Percentiles rank a stretch among this genome's conserved stretches.
phyloP scores from a whole-genome alignment of 345 rosid species.

The Populus deltoides region DNA sequence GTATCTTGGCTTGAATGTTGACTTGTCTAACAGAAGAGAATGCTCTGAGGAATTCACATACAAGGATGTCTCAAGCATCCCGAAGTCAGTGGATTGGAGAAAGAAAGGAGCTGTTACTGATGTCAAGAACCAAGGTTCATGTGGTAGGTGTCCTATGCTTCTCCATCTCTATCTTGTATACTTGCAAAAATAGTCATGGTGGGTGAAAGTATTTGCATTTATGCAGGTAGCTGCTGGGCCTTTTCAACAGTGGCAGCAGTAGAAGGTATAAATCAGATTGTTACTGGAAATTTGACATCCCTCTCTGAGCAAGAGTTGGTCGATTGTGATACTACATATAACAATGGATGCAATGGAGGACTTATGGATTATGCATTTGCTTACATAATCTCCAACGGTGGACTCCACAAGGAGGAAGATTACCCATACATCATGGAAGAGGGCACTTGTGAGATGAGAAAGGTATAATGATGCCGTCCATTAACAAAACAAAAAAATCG shows the following conservation, averaged over 20 bases:
- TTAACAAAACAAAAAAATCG: no score
- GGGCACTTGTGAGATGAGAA: slow-evolving; percentile 26
- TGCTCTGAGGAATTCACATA: slow-evolving; percentile 10
- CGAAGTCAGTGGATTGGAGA: slow-evolving; percentile 32
- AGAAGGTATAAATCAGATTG: slow-evolving; percentile 29
- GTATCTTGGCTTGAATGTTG: slow-evolving; percentile 25
- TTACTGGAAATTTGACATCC: slow-evolving; percentile 29
- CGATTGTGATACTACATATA: slow-evolving; percentile 27
- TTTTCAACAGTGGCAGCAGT: slow-evolving; percentile 34
- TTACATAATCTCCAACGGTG: slow-evolving; percentile 22
- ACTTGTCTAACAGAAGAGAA: not conserved
- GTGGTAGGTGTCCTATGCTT: slow-evolving; percentile 7
- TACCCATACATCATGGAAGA: slow-evolving; percentile 34
- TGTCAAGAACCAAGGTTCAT: slow-evolving; percentile 34
- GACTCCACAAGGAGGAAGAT: slow-evolving; percentile 26
- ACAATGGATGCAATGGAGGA: slow-evolving; percentile 31
- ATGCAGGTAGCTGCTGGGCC: slow-evolving; percentile 35
- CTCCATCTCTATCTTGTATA: no score
- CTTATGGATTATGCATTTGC: slow-evolving; percentile 34
- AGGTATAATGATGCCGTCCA: not conserved
- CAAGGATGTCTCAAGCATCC: slow-evolving; percentile 12
- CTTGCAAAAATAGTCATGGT: no score
- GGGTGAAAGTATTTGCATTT: not conserved
- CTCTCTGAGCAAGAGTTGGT: slow-evolving; percentile 33
- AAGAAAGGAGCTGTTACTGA: slow-evolving; percentile 30